Evolutionary conservation across 1,139 yeast species (phyloP).

Genomic region (Blastobotrys apis): DNA sequence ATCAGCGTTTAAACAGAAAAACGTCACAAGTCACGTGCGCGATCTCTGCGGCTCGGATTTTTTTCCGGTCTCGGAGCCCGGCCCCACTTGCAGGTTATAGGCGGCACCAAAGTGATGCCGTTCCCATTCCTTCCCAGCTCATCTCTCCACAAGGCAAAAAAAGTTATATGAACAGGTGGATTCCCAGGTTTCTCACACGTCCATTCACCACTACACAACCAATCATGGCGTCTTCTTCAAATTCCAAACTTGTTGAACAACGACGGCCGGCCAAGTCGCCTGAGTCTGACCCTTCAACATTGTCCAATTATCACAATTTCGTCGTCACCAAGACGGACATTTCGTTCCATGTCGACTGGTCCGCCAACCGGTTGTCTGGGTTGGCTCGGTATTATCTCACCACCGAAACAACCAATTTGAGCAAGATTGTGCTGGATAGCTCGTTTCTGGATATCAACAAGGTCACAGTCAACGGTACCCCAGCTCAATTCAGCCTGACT

Average conservation of each 20-base stretch:
- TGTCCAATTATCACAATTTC: conserved; percentile 62
- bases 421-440: conserved; percentile 57
- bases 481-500: conserved; percentile 39
- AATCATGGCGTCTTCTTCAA: no score
- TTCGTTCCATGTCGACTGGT: conserved; percentile 54
- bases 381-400: conserved; percentile 47
- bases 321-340: conserved; percentile 50
- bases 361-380: conserved; percentile 50
- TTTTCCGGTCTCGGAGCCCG: no score
- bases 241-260: conserved; percentile 14
- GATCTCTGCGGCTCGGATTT: no score
- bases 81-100: no score
- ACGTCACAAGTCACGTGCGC: no score
- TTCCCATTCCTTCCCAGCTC: no score
- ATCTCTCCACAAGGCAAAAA: no score
- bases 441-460: conserved; percentile 53
- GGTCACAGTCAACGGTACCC: conserved; percentile 44
- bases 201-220: no score
- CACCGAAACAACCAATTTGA: conserved; percentile 27
- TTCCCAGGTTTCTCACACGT: no score
- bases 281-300: conserved; percentile 61
- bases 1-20: no score
- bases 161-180: no score
- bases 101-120: no score
- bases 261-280: conserved; percentile 25